Conservation (phyloP, 2,329 filamentous ascomycete genomes). For the Rhytidhysteron rufulum region DNA sequence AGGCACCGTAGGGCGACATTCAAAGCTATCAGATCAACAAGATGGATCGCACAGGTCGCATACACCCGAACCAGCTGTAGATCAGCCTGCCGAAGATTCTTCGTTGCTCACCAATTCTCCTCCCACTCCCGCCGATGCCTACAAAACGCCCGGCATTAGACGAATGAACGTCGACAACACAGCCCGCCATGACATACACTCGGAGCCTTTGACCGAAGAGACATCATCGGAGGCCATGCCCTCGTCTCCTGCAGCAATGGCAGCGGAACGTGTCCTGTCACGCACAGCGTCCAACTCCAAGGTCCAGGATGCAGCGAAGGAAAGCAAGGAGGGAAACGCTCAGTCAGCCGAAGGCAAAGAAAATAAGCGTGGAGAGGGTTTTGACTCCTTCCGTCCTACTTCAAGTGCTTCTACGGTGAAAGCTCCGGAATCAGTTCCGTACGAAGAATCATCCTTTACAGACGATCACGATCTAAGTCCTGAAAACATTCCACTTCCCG, state of each 20-base stretch:
- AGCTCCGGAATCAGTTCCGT: constrained; percentile 28
- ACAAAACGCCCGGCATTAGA: constrained; percentile 38
- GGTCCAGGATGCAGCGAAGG: constrained; percentile 2
- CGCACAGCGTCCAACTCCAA: constrained; percentile 11
- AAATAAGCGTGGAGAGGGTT: constrained; percentile 9
- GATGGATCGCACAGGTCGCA: constrained; percentile 1
- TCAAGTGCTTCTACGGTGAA: constrained; percentile 39
- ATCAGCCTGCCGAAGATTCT: constrained; percentile 17
- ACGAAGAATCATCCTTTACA: constrained; percentile 26
- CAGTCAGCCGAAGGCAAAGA: constrained; percentile 1
- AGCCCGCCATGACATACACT: constrained; percentile 6
- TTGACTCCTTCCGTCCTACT: constrained; percentile 26
- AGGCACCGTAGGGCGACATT: constrained; percentile 20
- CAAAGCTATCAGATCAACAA: constrained; percentile 9
- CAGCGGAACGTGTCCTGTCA: constrained; percentile 32
- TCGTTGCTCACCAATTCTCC: constrained; percentile 28
- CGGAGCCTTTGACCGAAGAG: constrained; percentile 23
- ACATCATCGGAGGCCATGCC: constrained; percentile 30
- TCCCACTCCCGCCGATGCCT: constrained; percentile 39
- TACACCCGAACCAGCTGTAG: constrained; percentile 11
- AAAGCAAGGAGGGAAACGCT: constrained; percentile 1
- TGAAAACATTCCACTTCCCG: constrained; percentile 20
- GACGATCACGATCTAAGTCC: constrained; percentile 26
- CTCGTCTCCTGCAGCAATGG: constrained; percentile 43
- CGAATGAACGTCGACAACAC: constrained; percentile 16